Percentiles rank a stretch among this genome's conserved stretches.
phyloP scores from a whole-genome alignment of 2,329 filamentous ascomycete species.

The Calonectria multiphialidica region DNA sequence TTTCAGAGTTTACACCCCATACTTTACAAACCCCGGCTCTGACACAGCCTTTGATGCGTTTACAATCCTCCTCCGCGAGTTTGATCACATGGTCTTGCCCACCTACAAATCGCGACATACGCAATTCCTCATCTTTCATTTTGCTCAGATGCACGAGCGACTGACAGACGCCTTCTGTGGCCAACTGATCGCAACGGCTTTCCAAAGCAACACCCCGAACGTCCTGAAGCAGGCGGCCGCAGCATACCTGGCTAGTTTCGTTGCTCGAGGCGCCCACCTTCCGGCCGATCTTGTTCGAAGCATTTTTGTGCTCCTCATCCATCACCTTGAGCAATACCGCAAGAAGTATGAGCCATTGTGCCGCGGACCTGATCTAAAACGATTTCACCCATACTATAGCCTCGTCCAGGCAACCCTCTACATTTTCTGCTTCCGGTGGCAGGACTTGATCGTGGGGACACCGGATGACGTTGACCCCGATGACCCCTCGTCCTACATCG shows the following conservation, averaged over 20 bases:
- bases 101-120: constrained; percentile 93
- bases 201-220: constrained; percentile 74
- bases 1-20: constrained; percentile 83
- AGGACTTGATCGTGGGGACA: constrained; percentile 80
- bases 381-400: constrained; percentile 88
- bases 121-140: constrained; percentile 96
- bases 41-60: constrained; percentile 79
- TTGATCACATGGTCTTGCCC: constrained; percentile 87
- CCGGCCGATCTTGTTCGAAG: constrained; percentile 81
- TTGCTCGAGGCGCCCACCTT: constrained; percentile 89
- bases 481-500: constrained; percentile 69
- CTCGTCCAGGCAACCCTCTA: constrained; percentile 91
- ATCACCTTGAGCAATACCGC: constrained; percentile 83
- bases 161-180: constrained; percentile 87
- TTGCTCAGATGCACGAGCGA: constrained; percentile 83
- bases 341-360: constrained; percentile 78
- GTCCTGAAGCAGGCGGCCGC: constrained; percentile 86
- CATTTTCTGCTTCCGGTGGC: constrained; percentile 98
- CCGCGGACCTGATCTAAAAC: constrained; percentile 85
- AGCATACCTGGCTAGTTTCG: constrained; percentile 94
- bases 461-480: constrained; percentile 72
- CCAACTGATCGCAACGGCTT: constrained; percentile 67
- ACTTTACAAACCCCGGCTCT: constrained; percentile 77
- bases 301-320: constrained; percentile 83
- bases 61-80: constrained; percentile 85